These are phyloP conservation scores for Fusarium acutatum DNA, from an alignment of 2,329 filamentous ascomycete species.

Conservation along the genomic window DNA sequence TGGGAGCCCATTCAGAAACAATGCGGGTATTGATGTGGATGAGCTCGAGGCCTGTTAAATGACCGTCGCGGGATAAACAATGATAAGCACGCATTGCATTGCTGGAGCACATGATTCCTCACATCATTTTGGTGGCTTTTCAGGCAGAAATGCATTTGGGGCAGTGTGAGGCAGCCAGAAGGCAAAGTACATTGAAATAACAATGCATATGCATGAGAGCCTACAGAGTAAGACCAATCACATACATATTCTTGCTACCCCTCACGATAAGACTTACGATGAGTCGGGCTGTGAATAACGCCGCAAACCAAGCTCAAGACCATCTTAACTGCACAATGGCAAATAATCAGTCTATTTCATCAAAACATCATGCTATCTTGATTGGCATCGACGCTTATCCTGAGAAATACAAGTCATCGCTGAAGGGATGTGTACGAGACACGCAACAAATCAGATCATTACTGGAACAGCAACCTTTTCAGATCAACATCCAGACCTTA, in stretches of 20 bases:
- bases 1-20: not conserved
- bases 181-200: not conserved
- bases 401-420: not conserved
- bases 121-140: not conserved
- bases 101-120: not conserved
- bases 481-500: not conserved
- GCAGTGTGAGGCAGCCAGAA: not conserved
- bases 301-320: not conserved
- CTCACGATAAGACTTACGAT: not conserved
- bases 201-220: not conserved
- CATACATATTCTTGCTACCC: not conserved
- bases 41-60: not conserved
- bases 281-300: not conserved
- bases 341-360: too few relatives aligned
- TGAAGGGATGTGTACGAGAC: slow-evolving; percentile 17
- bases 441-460: not conserved
- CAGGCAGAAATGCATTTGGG: not conserved
- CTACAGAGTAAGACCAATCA: not conserved
- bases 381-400: slow-evolving; percentile 20
- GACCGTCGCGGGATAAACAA: not conserved
- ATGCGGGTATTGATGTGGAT: not conserved
- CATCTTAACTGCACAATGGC: not conserved
- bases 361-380: slow-evolving; percentile 1
- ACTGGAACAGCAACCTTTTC: not conserved
- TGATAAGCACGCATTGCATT: not conserved